Percentiles rank a stretch among this genome's conserved stretches.
Conservation (phyloP, 2,329 filamentous ascomycete species). For the Clonostachys solani region DNA sequence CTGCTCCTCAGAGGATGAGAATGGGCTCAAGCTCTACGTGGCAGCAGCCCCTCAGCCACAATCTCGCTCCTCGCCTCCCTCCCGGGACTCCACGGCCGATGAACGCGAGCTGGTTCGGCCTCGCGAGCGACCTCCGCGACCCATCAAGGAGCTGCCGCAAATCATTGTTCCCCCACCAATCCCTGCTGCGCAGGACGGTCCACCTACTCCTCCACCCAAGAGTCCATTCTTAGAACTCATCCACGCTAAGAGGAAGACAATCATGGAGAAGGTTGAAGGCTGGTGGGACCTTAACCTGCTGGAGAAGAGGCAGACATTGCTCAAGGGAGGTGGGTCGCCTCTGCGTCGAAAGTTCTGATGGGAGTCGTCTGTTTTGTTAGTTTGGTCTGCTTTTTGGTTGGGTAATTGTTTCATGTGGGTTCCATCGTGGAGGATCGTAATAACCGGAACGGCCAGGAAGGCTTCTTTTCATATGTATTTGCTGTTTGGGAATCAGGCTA, state of each 20-base stretch:
- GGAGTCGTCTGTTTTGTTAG: too few relatives aligned
- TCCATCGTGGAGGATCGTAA: too few relatives aligned
- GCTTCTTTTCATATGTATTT: too few relatives aligned
- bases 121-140: conserved; percentile 8
- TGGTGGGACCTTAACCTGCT: conserved; percentile 52
- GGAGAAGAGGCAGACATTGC: conserved; percentile 33
- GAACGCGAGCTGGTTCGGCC: conserved; percentile 6
- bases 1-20: conserved; percentile 3
- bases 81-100: conserved; percentile 29
- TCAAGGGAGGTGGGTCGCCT: not conserved
- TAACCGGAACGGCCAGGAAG: too few relatives aligned
- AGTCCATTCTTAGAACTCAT: conserved; percentile 16
- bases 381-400: too few relatives aligned
- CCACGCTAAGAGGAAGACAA: conserved; percentile 36
- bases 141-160: conserved; percentile 20
- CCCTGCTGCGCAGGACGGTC: conserved; percentile 7
- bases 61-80: conserved; percentile 16
- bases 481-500: too few relatives aligned
- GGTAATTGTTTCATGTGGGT: too few relatives aligned
- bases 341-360: too few relatives aligned
- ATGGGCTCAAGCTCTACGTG: conserved; percentile 17
- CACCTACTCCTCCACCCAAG: conserved; percentile 7
- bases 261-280: conserved; percentile 43
- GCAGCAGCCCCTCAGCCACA: conserved; percentile 1
- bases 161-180: conserved; percentile 14